Evolutionary conservation across 345 rosid genomes (phyloP).

Genomic region (Eucalyptus erythrocorys): DNA sequence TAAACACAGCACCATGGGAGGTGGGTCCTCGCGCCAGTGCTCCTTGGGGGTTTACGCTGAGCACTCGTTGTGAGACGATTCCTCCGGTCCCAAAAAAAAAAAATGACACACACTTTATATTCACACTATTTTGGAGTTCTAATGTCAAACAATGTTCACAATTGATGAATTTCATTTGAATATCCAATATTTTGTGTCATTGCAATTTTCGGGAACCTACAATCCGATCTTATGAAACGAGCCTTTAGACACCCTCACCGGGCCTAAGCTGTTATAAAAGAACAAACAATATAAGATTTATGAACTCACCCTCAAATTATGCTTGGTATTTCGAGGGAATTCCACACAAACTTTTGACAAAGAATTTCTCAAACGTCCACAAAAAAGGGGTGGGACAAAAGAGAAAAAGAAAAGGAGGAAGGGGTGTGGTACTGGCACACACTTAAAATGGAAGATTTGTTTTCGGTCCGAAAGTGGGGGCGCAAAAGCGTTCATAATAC

Average conservation of each 20-base stretch:
- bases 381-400: not conserved
- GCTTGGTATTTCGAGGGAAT: not conserved
- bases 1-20: too few relatives aligned
- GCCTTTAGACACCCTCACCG: not conserved
- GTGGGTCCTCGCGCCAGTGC: too few relatives aligned
- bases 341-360: not conserved
- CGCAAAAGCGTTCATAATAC: not conserved
- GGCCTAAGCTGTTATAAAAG: not conserved
- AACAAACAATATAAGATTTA: not conserved
- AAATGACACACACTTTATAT: not conserved
- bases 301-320: not conserved
- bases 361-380: not conserved
- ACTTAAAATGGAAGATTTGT: not conserved
- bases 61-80: too few relatives aligned
- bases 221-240: not conserved
- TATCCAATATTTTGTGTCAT: not conserved
- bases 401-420: not conserved
- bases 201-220: not conserved
- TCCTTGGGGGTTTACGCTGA: too few relatives aligned
- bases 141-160: not conserved
- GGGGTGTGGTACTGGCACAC: not conserved
- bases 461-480: conserved; percentile 3
- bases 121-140: not conserved
- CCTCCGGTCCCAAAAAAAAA: too few relatives aligned
- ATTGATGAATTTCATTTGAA: not conserved